phyloP scores from a whole-genome alignment of 1,284 basidiomycete species.

The Malassezia restricta region DNA sequence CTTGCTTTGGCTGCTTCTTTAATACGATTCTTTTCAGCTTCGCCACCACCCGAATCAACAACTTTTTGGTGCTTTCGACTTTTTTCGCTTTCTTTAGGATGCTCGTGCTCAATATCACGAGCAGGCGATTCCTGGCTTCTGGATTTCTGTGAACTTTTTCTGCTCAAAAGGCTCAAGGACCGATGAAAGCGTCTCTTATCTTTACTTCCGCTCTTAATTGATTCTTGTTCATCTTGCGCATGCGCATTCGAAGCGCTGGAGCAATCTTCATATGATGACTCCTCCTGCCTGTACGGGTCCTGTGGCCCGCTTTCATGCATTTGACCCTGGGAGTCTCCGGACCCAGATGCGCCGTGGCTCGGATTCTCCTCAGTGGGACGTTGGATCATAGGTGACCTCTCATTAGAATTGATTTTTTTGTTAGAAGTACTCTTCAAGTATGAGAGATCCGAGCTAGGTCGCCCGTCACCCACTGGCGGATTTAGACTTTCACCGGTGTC shows the following conservation, averaged over 20 bases:
- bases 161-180: background rate
- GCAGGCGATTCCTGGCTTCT: background rate
- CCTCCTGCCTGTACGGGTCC: background rate
- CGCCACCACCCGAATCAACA: conserved; percentile 25
- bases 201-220: background rate
- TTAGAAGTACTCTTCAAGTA: background rate
- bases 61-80: conserved; percentile 2
- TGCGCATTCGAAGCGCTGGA: background rate
- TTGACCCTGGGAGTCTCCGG: background rate
- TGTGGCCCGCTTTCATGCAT: background rate
- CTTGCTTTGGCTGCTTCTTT: conserved; percentile 20
- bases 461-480: background rate
- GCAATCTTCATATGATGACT: background rate
- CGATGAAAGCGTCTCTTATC: background rate
- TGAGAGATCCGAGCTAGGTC: background rate
- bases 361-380: background rate
- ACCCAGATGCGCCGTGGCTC: background rate
- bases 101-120: background rate
- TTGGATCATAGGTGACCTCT: background rate
- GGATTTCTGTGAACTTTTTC: background rate
- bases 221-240: background rate
- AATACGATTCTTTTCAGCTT: conserved; percentile 40
- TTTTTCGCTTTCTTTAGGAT: background rate
- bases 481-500: background rate
- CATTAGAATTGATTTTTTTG: background rate